Percentiles rank a stretch among this genome's conserved stretches.
Conservation (phyloP, 495 filamentous ascomycete genomes). For the Hypoxylon crocopeplum region DNA sequence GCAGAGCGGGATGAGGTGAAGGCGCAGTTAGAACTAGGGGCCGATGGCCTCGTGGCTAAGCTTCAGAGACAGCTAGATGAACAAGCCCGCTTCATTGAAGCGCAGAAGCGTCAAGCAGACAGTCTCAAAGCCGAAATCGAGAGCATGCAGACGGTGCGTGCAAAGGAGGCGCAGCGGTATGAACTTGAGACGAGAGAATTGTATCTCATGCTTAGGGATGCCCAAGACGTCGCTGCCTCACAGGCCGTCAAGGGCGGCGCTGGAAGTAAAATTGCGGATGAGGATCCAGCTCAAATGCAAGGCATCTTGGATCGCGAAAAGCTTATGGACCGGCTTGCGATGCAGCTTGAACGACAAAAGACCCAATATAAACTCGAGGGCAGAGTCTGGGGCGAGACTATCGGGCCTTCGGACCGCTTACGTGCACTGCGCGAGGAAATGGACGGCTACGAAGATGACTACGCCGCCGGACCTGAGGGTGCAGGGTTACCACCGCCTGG, state of each 20-base stretch:
- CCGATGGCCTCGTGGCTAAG: slow-evolving; percentile 91
- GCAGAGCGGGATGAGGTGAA: slow-evolving; percentile 97
- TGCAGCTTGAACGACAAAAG: slow-evolving; percentile 94
- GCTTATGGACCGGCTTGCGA: slow-evolving; percentile 90
- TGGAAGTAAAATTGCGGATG: slow-evolving; percentile 60
- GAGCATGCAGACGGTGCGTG: slow-evolving; percentile 82
- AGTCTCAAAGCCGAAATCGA: slow-evolving; percentile 86
- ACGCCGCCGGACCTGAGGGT: slow-evolving; percentile 47
- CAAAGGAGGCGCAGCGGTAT: slow-evolving; percentile 91
- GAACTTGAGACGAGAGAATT: slow-evolving; percentile 95
- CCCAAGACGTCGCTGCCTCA: slow-evolving; percentile 91
- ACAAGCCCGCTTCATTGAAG: slow-evolving; percentile 86
- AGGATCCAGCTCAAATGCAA: slow-evolving; percentile 79
- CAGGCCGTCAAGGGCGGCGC: slow-evolving; percentile 75
- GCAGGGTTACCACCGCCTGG: slow-evolving; percentile 37
- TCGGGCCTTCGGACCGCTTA: slow-evolving; percentile 86
- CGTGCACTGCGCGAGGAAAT: slow-evolving; percentile 93
- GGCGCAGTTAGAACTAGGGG: slow-evolving; percentile 89
- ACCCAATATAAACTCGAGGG: slow-evolving; percentile 98
- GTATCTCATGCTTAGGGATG: slow-evolving; percentile 97
- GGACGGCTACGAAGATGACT: slow-evolving; percentile 70
- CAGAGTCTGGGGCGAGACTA: slow-evolving; percentile 84
- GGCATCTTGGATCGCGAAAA: slow-evolving; percentile 92
- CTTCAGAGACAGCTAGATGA: slow-evolving; percentile 93
- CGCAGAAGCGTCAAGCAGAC: slow-evolving; percentile 85